A percentile compares a stretch with the other conserved stretches of the same genome.
phyloP scores from a whole-genome alignment of 441 rosid genomes.

The Raphanus hybrid region DNA sequence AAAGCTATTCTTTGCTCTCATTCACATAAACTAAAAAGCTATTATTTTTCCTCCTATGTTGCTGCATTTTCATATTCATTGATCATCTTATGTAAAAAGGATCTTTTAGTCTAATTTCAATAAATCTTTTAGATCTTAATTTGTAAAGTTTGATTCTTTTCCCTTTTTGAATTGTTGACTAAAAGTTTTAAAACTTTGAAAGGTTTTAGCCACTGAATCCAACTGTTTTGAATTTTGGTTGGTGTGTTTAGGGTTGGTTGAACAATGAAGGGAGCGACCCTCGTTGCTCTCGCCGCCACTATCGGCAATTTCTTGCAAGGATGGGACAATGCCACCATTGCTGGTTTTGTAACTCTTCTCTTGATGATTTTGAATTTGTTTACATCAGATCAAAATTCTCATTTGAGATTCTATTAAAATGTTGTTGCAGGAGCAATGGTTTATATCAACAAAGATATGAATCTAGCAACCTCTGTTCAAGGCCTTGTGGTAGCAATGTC shows the following conservation, averaged over 20 bases:
- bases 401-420: neutral
- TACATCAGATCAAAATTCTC: slow-evolving; percentile 6
- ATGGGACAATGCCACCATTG: slow-evolving; percentile 92
- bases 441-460: slow-evolving; percentile 63
- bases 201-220: neutral
- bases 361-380: neutral
- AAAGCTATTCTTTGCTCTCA: slow-evolving; percentile 12
- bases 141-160: neutral
- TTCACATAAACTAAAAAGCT: slow-evolving; percentile 5
- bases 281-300: slow-evolving; percentile 76
- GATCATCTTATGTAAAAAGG: neutral
- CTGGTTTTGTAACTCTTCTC: slow-evolving; percentile 52
- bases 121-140: slow-evolving; percentile 29
- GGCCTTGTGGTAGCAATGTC: slow-evolving; percentile 86
- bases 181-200: slow-evolving; percentile 22
- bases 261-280: slow-evolving; percentile 70
- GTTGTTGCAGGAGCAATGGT: slow-evolving; percentile 62
- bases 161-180: slow-evolving; percentile 4
- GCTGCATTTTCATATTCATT: slow-evolving; percentile 3
- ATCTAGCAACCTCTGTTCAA: slow-evolving; percentile 58
- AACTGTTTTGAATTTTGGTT: slow-evolving; percentile 14
- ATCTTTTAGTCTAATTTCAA: neutral
- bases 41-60: neutral
- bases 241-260: slow-evolving; percentile 27
- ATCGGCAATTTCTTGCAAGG: slow-evolving; percentile 83